A percentile compares a stretch with the other conserved stretches of the same genome.
phyloP scores from a whole-genome alignment of 768 basidiomycete genomes.

The Rhizopogon salebrosus region DNA sequence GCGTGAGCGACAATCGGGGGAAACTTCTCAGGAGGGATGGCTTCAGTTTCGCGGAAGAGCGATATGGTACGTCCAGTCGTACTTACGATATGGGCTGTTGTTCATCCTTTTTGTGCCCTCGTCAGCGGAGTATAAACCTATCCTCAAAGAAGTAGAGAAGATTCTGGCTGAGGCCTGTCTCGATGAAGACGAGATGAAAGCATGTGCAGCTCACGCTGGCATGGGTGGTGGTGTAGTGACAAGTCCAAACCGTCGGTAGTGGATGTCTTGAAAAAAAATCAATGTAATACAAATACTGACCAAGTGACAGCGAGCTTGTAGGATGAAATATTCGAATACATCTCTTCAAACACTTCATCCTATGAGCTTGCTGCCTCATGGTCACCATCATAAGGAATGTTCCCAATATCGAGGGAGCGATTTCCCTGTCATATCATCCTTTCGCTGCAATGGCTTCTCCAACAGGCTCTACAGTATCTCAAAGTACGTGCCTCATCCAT shows the following conservation, averaged over 20 bases:
- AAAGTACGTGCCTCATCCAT: too few relatives aligned
- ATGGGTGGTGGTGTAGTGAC: neutral
- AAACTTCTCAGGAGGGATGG: conserved; percentile 76
- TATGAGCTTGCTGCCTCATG: too few relatives aligned
- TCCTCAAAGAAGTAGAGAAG: conserved; percentile 75
- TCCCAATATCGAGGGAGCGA: too few relatives aligned
- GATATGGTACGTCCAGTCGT: conserved; percentile 49
- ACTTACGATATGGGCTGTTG: conserved; percentile 1
- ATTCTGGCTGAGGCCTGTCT: conserved; percentile 81
- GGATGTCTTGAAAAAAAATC: too few relatives aligned
- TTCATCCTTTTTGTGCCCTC: neutral
- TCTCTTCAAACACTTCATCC: too few relatives aligned
- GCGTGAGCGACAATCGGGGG: conserved; percentile 56
- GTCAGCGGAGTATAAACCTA: conserved; percentile 74
- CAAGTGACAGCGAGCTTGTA: too few relatives aligned
- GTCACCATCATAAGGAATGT: too few relatives aligned
- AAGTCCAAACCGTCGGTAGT: conserved; percentile 45
- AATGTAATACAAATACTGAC: too few relatives aligned
- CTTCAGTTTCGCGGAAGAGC: conserved; percentile 68
- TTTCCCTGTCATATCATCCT: too few relatives aligned
- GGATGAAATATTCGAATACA: too few relatives aligned
- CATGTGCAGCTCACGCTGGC: conserved; percentile 31
- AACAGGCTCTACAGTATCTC: too few relatives aligned
- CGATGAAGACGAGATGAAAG: conserved; percentile 76
- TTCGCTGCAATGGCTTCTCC: too few relatives aligned